Conservation (phyloP, 148 eudicot genomes). For the Silene uniflora region DNA sequence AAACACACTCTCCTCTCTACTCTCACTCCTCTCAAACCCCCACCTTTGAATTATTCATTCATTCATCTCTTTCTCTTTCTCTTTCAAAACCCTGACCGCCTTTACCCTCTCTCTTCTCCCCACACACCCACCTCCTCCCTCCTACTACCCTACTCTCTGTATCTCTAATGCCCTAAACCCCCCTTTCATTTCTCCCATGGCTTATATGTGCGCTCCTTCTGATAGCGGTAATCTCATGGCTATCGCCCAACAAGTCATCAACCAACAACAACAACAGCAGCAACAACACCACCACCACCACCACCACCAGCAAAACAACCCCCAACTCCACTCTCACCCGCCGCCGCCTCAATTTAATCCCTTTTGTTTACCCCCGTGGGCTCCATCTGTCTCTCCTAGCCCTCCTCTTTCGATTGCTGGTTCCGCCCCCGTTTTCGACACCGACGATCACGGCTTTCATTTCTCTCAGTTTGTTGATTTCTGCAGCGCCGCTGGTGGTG, state of each 20-base stretch:
- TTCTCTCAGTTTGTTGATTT: conserved; percentile 54
- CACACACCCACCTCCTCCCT: not conserved
- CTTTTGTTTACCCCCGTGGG: conserved; percentile 32
- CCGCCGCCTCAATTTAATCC: conserved; percentile 21
- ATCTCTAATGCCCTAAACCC: not conserved
- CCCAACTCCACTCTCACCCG: conserved; percentile 24
- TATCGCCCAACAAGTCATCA: conserved; percentile 84
- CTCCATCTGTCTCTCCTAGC: not conserved
- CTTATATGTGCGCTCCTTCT: conserved; percentile 79
- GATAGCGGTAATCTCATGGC: conserved; percentile 99
- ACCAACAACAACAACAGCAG: conserved; percentile 74
- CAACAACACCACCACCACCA: conserved; percentile 53
- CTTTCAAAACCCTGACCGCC: not conserved
- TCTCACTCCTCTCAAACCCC: too few relatives aligned
- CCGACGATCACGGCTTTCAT: conserved; percentile 18
- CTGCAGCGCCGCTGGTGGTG: conserved; percentile 27
- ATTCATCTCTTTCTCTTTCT: not conserved
- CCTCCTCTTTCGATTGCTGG: conserved; percentile 9
- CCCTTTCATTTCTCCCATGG: conserved; percentile 33
- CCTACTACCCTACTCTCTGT: not conserved
- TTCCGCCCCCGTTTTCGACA: conserved; percentile 27
- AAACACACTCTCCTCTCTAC: not conserved
- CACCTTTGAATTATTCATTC: too few relatives aligned
- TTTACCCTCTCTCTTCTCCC: not conserved
- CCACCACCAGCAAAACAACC: not conserved